Evolutionary conservation across 441 rosid genomes (phyloP).

Genomic region (Isatis lusitanica): DNA sequence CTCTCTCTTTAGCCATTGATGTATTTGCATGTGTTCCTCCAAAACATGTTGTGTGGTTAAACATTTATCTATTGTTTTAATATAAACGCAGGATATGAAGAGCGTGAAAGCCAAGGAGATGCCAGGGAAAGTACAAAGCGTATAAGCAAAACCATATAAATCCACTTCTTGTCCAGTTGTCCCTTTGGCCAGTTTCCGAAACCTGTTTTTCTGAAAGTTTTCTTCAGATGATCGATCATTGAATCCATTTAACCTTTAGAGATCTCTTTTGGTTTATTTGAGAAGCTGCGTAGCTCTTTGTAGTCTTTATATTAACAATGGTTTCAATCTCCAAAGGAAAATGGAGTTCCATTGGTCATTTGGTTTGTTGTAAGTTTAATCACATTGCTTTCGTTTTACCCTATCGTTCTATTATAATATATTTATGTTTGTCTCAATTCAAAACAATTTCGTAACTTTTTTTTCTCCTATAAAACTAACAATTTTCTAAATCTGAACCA

Average conservation of each 20-base stretch:
- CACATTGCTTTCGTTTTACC: background rate
- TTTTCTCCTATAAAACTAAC: too few relatives aligned
- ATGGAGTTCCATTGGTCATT: constrained; percentile 24
- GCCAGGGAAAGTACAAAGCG: constrained; percentile 35
- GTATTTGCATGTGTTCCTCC: constrained; percentile 1
- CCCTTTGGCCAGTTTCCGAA: constrained; percentile 3
- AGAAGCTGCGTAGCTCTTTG: background rate
- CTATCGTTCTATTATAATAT: background rate
- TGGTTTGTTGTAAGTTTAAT: constrained; percentile 27
- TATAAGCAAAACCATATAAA: constrained; percentile 14
- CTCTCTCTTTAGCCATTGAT: constrained; percentile 1
- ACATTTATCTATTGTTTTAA: background rate
- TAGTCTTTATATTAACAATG: constrained; percentile 16
- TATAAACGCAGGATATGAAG: constrained; percentile 26
- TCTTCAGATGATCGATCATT: constrained; percentile 21
- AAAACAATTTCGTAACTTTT: too few relatives aligned
- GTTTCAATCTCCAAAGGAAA: constrained; percentile 15
- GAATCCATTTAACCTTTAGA: constrained; percentile 16
- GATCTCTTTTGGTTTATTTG: constrained; percentile 18
- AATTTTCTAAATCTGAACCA: background rate
- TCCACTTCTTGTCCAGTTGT: background rate
- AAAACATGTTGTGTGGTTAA: background rate
- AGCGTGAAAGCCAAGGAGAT: constrained; percentile 29
- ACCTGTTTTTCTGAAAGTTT: constrained; percentile 11
- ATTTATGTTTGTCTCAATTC: background rate